phyloP scores from a whole-genome alignment of 352 stramenopile genomes.

The Pythium scleroteichum region DNA sequence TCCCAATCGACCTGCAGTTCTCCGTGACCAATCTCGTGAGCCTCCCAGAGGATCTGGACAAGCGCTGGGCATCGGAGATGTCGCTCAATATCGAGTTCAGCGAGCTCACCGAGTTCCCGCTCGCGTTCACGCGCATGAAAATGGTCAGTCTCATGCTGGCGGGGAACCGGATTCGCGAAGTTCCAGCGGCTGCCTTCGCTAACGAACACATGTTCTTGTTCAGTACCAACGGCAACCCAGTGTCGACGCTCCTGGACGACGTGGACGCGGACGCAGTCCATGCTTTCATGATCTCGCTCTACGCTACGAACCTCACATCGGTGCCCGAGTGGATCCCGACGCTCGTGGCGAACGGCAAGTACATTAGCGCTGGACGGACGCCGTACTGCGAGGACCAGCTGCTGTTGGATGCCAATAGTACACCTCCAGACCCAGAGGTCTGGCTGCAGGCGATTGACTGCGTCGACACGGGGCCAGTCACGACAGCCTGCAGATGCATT shows the following conservation, averaged over 20 bases:
- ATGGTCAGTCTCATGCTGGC: neutral
- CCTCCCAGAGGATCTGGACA: conserved; percentile 13
- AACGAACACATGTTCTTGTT: neutral
- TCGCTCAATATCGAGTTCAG: neutral
- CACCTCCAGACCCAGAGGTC: neutral
- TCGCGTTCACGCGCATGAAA: neutral
- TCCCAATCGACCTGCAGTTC: conserved; percentile 15
- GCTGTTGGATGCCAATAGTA: neutral
- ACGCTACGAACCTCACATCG: neutral
- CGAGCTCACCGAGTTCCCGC: neutral
- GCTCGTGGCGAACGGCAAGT: neutral
- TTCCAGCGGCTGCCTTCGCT: neutral
- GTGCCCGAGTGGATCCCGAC: neutral
- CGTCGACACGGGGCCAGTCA: no score
- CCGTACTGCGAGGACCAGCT: neutral
- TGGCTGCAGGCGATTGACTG: no score
- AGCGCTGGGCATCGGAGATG: conserved; percentile 2
- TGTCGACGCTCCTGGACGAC: neutral
- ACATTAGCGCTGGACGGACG: neutral
- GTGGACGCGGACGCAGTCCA: neutral
- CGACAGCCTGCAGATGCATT: no score
- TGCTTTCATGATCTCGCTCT: neutral
- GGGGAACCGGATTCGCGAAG: neutral
- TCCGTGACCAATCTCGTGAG: conserved; percentile 16
- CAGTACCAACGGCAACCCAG: neutral